Evolutionary conservation across 176 grass and related monocot species (phyloP).

Genomic region (Hordeum marinum): DNA sequence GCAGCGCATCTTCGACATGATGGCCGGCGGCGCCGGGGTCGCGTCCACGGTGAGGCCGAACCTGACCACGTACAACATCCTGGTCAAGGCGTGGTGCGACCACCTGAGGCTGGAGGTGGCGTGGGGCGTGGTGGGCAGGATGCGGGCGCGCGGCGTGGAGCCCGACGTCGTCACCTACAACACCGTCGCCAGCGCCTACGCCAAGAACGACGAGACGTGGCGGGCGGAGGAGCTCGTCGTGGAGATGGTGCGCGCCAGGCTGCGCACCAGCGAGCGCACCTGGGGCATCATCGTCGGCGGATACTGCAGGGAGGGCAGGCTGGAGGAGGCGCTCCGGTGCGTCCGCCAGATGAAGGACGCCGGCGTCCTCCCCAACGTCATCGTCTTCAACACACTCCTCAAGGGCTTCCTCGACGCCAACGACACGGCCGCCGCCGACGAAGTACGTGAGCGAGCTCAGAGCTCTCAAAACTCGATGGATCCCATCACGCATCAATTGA

Average conservation of each 20-base stretch:
- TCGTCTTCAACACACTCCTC: constrained; percentile 90
- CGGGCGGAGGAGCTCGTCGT: constrained; percentile 68
- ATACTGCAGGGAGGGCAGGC: constrained; percentile 82
- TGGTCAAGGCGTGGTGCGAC: constrained; percentile 97
- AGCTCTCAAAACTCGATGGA: constrained; percentile 4
- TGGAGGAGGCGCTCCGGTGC: constrained; percentile 80
- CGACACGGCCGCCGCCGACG: constrained; percentile 58
- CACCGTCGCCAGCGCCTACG: constrained; percentile 78
- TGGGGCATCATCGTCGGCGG: constrained; percentile 90
- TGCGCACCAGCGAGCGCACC: constrained; percentile 73
- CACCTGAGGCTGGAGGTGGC: constrained; percentile 56
- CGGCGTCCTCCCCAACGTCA: constrained; percentile 55
- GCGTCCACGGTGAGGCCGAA: constrained; percentile 33
- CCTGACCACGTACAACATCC: constrained; percentile 82
- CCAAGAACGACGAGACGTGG: constrained; percentile 72
- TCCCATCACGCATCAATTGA: neutral
- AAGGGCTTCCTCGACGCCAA: constrained; percentile 76
- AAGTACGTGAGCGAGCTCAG: constrained; percentile 26
- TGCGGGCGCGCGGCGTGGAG: constrained; percentile 43
- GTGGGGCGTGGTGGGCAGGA: constrained; percentile 54
- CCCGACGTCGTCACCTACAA: constrained; percentile 94
- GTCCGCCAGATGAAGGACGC: constrained; percentile 72
- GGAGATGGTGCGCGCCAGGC: constrained; percentile 52
- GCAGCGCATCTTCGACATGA: constrained; percentile 73
- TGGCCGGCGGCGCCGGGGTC: constrained; percentile 28